Percentiles rank a stretch among this genome's conserved stretches.
phyloP scores from a whole-genome alignment of 2,329 filamentous ascomycete species.

The Penicillium thymicola region DNA sequence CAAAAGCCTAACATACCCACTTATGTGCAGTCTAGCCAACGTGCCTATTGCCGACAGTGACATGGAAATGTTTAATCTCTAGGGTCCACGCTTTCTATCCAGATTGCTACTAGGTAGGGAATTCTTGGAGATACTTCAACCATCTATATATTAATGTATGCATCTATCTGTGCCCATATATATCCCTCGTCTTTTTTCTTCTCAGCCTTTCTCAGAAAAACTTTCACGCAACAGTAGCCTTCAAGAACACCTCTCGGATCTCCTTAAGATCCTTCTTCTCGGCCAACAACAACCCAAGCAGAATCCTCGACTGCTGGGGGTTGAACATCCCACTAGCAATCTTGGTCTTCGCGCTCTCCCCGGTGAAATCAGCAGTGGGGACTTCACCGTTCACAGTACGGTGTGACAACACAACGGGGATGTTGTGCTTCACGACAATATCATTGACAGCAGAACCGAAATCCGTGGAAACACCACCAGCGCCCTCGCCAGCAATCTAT shows the following conservation, averaged over 20 bases:
- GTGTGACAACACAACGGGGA: constrained; percentile 24
- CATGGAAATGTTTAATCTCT: too few relatives aligned
- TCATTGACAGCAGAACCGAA: constrained; percentile 18
- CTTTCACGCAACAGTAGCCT: constrained; percentile 7
- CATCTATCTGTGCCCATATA: background rate
- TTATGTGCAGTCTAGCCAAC: too few relatives aligned
- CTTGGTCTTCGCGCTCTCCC: constrained; percentile 8
- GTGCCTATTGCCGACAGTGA: too few relatives aligned
- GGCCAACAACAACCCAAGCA: constrained; percentile 12
- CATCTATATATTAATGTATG: background rate
- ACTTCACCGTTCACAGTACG: constrained; percentile 28
- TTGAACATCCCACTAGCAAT: constrained; percentile 23
- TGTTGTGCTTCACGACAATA: constrained; percentile 11
- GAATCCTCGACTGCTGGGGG: constrained; percentile 8
- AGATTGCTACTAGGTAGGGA: background rate
- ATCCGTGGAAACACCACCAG: constrained; percentile 20
- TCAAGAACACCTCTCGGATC: constrained; percentile 7
- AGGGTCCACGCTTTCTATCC: too few relatives aligned
- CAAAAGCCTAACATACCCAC: too few relatives aligned
- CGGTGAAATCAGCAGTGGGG: constrained; percentile 15
- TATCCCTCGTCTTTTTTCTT: background rate
- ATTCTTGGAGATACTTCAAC: too few relatives aligned
- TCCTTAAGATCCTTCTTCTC: constrained; percentile 10
- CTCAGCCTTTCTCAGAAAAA: background rate
- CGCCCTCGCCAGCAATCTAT: constrained; percentile 25